These are phyloP conservation scores for Aspergillus taichungensis DNA, from an alignment of 495 filamentous ascomycete genomes.

Conservation along the genomic window DNA sequence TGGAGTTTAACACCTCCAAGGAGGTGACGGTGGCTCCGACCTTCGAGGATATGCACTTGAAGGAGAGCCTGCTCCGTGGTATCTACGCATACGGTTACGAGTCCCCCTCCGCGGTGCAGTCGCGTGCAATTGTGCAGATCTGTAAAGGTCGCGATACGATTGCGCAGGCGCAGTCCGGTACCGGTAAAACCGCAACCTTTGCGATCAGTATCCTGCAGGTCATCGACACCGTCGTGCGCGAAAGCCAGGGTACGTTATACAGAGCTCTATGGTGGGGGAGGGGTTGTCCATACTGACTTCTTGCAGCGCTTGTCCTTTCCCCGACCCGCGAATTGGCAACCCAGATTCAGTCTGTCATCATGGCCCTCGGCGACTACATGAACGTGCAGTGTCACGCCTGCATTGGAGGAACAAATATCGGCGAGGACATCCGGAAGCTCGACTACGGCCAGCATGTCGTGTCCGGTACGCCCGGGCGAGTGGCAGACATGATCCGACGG, in stretches of 20 bases:
- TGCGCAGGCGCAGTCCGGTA: conserved; percentile 98
- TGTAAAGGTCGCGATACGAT: conserved; percentile 98
- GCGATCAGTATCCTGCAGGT: conserved; percentile 95
- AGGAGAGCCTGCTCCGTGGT: conserved; percentile 91
- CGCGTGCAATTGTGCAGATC: conserved; percentile 94
- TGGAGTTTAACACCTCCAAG: conserved; percentile 96
- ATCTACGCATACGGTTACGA: conserved; percentile 99
- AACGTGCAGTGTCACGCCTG: conserved; percentile 98
- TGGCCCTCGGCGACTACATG: conserved; percentile 98
- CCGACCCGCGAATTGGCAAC: conserved; percentile 96
- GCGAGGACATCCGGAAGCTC: conserved; percentile 94
- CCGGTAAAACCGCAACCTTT: conserved; percentile 98
- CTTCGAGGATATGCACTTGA: conserved; percentile 74
- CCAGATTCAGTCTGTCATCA: conserved; percentile 95
- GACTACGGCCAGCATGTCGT: conserved; percentile 97
- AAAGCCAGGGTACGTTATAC: conserved; percentile 58
- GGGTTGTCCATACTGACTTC: conserved; percentile 5
- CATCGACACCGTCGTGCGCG: conserved; percentile 73
- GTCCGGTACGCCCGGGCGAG: conserved; percentile 88
- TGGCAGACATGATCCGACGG: conserved; percentile 98
- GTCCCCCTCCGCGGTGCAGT: conserved; percentile 93
- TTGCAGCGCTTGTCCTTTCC: conserved; percentile 81
- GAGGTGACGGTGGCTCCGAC: conserved; percentile 83
- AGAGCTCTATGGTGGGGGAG: too few relatives aligned
- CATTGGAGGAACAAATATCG: conserved; percentile 95